Base-by-base conservation (phyloP, 1,284 basidiomycete genomes). In the Cryptococcus sp. region DNA sequence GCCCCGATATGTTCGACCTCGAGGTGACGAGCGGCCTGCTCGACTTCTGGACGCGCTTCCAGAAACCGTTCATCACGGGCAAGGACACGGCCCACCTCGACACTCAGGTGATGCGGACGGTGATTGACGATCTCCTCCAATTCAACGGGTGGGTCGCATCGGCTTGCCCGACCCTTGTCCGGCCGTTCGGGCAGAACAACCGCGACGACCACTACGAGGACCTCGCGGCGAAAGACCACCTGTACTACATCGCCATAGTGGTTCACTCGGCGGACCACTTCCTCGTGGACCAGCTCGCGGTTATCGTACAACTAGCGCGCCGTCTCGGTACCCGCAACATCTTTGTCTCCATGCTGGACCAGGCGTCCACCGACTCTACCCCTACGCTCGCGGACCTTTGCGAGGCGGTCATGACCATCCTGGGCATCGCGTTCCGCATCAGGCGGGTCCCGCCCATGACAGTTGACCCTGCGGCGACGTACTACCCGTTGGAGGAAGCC, bases 131-230 rank as follows among this genome's bases (percentile, higher is more conserved):
- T 64, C 81, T 97, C 1, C 81, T 96, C 21, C 87, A 88, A 20
- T 83, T 96, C 57, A 95, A 96, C 70, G 93, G 93, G n/a, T 97
- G 93, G 93, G 93, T 94, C n/a, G 90, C 91, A n/a, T 91, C 90
- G 9, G 85, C 90, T 38, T 97, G 92, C 76, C 90, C 91, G 8
- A 92, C 89, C 3, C 83, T 97, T 45, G 84, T 84, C 3, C 85
- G 93, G 16, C 93, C 93, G 1, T 97, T 96, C 69, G 89, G 89
- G 12, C 87, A 91, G 71, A 90, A 89, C 77, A 86, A 84, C 65
- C 80, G 84, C 59, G 87, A 93, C 53, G 86, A 88, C 64, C 83
- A 87, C 33, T 96, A 92, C 76, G 88, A 90, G 65, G 91, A 93
- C 71, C 84, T 97, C 57, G 85, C 87, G 18, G 81, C 81, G 36